Base-by-base conservation (phyloP, 305 asterid species). In the Fraxinus xanthoxyloides region DNA sequence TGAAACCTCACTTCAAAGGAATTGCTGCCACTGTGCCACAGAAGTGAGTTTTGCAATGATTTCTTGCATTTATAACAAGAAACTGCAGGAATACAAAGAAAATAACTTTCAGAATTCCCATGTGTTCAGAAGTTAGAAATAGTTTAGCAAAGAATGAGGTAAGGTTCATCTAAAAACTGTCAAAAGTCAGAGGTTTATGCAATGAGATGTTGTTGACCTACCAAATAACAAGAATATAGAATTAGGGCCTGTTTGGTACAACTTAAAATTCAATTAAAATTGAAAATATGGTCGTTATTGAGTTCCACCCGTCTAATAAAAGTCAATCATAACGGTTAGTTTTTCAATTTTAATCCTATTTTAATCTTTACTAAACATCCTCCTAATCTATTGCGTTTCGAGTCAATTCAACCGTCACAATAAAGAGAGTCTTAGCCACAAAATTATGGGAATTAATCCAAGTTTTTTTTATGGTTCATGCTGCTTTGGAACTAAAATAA, bases 1-100 rank as follows among this genome's bases (percentile, higher is more conserved):
- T 94, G 95, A 81, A 86, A 90, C 79, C 83, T 87, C 56, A 87
- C 85, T 7, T 77, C 69, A 84, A 85, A 85, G 63, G 34, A 77
- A 40, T 63, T 79, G 40, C 75, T n/a, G n/a, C n/a, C n/a, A n/a
- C n/a, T n/a, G n/a, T 63, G n/a, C 89, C 86, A 80, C 93, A 89
- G 19, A 31, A 70, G 7, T 85, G 81, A 77, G 46, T 69, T 76
- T 84, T 82, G 85, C 87, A 85, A 78, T 86, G 82, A 13, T 85
- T 65, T 40, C 67, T 76, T 32, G 84, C 81, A 81, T 69, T 54
- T 17, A 84, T 74, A 69, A 79, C 35, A 34, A 79, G 75, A 72
- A 38, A 74, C 23, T 82, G 32, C 61, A 81, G 82, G 28, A 74
- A 35, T 61, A 80, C 54, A 72, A 84, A 10, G 32, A 80, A 24